Conservation (phyloP, 2,329 filamentous ascomycete species). For the Fusarium sp. region DNA sequence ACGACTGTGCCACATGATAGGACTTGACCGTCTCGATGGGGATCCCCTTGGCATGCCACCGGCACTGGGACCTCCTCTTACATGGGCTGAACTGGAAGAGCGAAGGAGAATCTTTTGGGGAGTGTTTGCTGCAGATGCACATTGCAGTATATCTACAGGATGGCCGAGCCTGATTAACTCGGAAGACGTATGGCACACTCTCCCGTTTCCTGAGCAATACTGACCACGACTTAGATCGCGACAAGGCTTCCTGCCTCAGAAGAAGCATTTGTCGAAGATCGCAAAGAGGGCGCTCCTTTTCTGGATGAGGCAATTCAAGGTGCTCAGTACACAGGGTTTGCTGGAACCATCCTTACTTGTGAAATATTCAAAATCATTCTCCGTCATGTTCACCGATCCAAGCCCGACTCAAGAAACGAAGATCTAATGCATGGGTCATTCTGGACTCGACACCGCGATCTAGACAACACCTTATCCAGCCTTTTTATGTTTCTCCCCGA, state of each 20-base stretch:
- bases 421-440: constrained; percentile 81
- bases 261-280: constrained; percentile 76
- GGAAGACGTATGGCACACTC: constrained; percentile 62
- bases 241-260: constrained; percentile 86
- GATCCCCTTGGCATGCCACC: constrained; percentile 74
- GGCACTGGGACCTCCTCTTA: constrained; percentile 75
- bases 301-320: constrained; percentile 73
- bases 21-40: constrained; percentile 80
- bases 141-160: constrained; percentile 87
- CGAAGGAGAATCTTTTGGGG: constrained; percentile 88
- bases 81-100: constrained; percentile 83
- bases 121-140: constrained; percentile 83
- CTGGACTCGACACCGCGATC: constrained; percentile 84
- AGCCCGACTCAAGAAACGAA: constrained; percentile 75
- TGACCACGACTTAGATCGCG: constrained; percentile 61
- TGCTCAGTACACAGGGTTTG: constrained; percentile 74
- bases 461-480: constrained; percentile 84
- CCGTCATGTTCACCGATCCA: constrained; percentile 79
- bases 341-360: constrained; percentile 77
- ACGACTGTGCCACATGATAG: constrained; percentile 84
- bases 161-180: constrained; percentile 88
- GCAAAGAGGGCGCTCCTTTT: constrained; percentile 69
- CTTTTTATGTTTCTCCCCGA: constrained; percentile 83
- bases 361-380: constrained; percentile 85
- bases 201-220: background rate